Evolutionary conservation across 495 filamentous ascomycete genomes (phyloP), one percentile per base, ranked within the genome.

Genomic region (Sordaria brevicollis): DNA sequence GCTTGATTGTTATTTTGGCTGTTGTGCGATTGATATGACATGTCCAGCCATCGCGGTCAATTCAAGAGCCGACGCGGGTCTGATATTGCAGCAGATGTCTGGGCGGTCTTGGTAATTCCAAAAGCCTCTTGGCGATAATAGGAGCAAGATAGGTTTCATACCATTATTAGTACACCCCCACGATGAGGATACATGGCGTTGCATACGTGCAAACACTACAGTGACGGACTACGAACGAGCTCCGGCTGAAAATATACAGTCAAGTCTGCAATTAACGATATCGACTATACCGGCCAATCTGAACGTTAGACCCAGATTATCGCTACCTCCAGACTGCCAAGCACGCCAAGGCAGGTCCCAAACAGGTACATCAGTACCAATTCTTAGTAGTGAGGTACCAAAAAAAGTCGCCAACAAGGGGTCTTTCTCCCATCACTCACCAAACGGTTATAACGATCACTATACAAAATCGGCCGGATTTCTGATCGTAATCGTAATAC

Each of bases 51-150:
- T 57, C 21, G 65, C 54, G 35, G 54, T 66, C 36, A 66, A 37
- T 36, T 34, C 41, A 67, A 57, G 65, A 67, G 73, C 72, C 70
- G 70, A 57, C 67, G 43, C 67, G 74, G 70, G 35, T 69, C 39
- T 69, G 69, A 73, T 74, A 73, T 74, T 76, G 73, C 74, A 67
- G 67, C 67, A 73, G 38, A 70, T 66, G 66, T 70, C 66, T 67
- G 66, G 69, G 66, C 72, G 36, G 67, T 37, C 72, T 74, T 74
- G 74, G 73, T 72, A 71, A 70, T 75, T 76, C 74, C 69, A 69
- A 33, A 35, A 65, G 62, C 41, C 68, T 31, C 74, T 76, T 75
- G 74, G 74, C 74, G 62, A 69, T 43, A 39, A 39, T 31, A 49
- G 65, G 29, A 21, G 35, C 54, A 68, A 67, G 67, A 34, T 35